These are phyloP conservation scores for Suhomyces sp. DNA, from an alignment of 805 yeast genomes.

Conservation along the genomic window DNA sequence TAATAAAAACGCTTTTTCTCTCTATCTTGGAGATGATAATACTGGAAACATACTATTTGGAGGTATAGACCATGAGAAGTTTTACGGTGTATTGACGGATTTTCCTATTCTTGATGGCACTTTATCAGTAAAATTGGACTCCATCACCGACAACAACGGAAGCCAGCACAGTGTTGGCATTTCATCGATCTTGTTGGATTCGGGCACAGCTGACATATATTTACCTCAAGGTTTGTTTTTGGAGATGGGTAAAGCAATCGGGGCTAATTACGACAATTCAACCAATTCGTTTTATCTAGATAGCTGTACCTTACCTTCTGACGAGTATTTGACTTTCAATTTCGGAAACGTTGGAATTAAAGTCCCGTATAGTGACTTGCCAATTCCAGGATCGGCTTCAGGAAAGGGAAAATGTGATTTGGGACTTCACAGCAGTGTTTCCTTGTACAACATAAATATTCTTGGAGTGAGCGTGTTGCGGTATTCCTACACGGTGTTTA, in stretches of 20 bases:
- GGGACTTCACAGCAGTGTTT: neutral
- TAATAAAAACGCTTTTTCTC: constrained; percentile 1
- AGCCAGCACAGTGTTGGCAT: neutral
- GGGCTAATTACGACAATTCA: neutral
- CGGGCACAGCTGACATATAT: constrained; percentile 21
- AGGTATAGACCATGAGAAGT: constrained; percentile 2
- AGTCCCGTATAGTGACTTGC: constrained; percentile 6
- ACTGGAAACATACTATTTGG: constrained; percentile 1
- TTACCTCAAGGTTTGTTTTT: constrained; percentile 11
- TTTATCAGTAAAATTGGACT: neutral
- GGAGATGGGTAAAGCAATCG: constrained; percentile 10
- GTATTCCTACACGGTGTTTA: constrained; percentile 22
- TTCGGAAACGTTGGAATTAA: constrained; percentile 2
- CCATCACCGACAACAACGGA: neutral
- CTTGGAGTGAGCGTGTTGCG: constrained; percentile 29
- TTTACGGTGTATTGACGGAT: neutral
- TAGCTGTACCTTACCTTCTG: neutral
- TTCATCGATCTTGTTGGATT: constrained; percentile 11
- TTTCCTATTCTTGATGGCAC: neutral
- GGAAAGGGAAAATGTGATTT: neutral
- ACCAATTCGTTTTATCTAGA: neutral
- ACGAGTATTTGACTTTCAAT: constrained; percentile 2
- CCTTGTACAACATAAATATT: constrained; percentile 4
- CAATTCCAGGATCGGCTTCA: neutral
- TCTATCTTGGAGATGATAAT: neutral